phyloP scores from a whole-genome alignment of 1,139 yeast species.

The Taphrina betulina region DNA sequence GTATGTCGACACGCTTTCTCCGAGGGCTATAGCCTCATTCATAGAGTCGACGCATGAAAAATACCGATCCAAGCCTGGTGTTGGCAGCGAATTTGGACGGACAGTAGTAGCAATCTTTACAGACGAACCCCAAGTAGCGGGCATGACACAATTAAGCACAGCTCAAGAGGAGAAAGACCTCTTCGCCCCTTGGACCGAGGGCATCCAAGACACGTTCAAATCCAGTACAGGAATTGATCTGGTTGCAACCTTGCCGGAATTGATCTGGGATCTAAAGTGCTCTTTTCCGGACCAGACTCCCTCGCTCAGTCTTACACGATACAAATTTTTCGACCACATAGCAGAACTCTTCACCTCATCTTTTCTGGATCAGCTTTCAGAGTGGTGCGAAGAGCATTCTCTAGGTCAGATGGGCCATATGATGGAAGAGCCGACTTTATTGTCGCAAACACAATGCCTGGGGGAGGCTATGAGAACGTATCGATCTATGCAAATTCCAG shows the following conservation, averaged over 20 bases:
- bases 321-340: conserved; percentile 21
- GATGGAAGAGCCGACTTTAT: conserved; percentile 31
- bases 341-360: conserved; percentile 20
- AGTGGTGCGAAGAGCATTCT: conserved; percentile 22
- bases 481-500: conserved; percentile 29
- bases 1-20: conserved; percentile 26
- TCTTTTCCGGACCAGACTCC: not conserved
- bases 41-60: conserved; percentile 19
- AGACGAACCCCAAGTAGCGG: conserved; percentile 27
- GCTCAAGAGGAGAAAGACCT: conserved; percentile 16
- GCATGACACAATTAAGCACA: conserved; percentile 9
- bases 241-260: conserved; percentile 13
- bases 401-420: conserved; percentile 30
- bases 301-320: conserved; percentile 8
- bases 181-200: conserved; percentile 27
- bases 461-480: conserved; percentile 28
- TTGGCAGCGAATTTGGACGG: conserved; percentile 24
- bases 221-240: conserved; percentile 14
- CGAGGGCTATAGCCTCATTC: conserved; percentile 18
- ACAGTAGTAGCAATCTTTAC: conserved; percentile 28
- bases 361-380: conserved; percentile 16
- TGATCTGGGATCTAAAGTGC: conserved; percentile 16
- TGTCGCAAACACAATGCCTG: conserved; percentile 25
- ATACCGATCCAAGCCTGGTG: not conserved
- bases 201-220: conserved; percentile 4